phyloP scores from a whole-genome alignment of 2,329 filamentous ascomycete species.

The Rutstroemia sydowiana region DNA sequence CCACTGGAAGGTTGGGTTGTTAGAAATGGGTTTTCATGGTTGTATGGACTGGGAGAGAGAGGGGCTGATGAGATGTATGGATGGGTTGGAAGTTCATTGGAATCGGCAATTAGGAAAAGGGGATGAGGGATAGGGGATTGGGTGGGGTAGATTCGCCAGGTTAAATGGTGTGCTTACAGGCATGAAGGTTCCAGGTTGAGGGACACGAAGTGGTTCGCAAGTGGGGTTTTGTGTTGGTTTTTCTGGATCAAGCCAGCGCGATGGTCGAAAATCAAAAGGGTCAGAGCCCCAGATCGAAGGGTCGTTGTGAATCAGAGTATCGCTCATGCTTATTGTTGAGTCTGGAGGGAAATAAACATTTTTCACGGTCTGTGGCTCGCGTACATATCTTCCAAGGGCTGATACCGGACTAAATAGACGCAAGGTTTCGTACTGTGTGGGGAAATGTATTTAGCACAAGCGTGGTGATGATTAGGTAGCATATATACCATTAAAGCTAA shows the following conservation, averaged over 20 bases:
- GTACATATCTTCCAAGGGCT: neutral
- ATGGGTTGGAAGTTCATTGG: no score
- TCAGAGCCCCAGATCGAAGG: neutral
- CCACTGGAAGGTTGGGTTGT: slow-evolving; percentile 3
- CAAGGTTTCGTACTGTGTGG: neutral
- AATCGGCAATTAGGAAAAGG: no score
- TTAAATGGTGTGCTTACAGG: neutral
- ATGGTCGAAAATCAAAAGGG: neutral
- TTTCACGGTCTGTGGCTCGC: neutral
- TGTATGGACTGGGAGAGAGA: no score
- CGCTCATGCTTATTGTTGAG: neutral
- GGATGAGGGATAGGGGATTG: no score
- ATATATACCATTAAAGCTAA: slow-evolving; percentile 31
- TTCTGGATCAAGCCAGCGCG: neutral
- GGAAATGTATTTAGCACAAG: neutral
- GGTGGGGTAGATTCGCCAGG: no score
- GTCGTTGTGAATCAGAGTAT: neutral
- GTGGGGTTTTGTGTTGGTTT: neutral
- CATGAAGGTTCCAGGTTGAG: slow-evolving; percentile 10
- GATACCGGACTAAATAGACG: neutral
- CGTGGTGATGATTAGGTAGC: neutral
- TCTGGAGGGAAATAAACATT: neutral
- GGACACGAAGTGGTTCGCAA: neutral
- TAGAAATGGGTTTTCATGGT: no score
- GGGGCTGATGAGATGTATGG: no score